Evolutionary conservation across 2,329 filamentous ascomycete species (phyloP).

Genomic region (Aspergillus caelatus): DNA sequence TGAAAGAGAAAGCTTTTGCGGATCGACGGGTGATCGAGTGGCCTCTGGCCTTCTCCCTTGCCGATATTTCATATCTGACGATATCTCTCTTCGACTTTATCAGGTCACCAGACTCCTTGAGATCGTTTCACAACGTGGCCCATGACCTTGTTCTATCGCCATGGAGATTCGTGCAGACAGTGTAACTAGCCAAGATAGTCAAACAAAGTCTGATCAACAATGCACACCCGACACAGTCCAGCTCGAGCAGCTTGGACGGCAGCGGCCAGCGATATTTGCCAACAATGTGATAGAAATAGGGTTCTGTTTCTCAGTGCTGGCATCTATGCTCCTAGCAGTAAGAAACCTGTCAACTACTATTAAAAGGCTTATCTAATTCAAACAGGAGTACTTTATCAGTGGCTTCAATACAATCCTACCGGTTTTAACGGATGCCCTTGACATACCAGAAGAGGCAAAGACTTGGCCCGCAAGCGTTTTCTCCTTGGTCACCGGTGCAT

Average conservation of each 20-base stretch:
- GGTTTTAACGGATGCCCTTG: conserved; percentile 1
- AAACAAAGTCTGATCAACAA: neutral
- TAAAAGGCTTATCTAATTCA: neutral
- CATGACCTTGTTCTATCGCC: neutral
- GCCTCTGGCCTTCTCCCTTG: neutral
- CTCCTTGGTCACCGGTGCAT: conserved; percentile 13
- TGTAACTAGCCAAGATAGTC: neutral
- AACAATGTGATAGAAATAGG: neutral
- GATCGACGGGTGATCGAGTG: neutral
- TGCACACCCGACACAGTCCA: neutral
- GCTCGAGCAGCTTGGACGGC: neutral
- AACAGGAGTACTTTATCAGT: neutral
- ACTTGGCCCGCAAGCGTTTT: conserved; percentile 16
- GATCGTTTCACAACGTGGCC: neutral
- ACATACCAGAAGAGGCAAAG: conserved; percentile 10
- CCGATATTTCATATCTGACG: neutral
- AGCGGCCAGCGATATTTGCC: neutral
- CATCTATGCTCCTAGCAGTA: neutral
- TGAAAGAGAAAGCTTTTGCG: neutral
- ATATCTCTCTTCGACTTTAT: neutral
- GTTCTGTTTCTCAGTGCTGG: neutral
- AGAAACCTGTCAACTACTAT: neutral
- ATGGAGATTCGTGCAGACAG: neutral
- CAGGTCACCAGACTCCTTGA: neutral
- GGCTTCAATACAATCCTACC: conserved; percentile 13